Conservation (phyloP, 495 filamentous ascomycete genomes). For the Xeromyces bisporus region DNA sequence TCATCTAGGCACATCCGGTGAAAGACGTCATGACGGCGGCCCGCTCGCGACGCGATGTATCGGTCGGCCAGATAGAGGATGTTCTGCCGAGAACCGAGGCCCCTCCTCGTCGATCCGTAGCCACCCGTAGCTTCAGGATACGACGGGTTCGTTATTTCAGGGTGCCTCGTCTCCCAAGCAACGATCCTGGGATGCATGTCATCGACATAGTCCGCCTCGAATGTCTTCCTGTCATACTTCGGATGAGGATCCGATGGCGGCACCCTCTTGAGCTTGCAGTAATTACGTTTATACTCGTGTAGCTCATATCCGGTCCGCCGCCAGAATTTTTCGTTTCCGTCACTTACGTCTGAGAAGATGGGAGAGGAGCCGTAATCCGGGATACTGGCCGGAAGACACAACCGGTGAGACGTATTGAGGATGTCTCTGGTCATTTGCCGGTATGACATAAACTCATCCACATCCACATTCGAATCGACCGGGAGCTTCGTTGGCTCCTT, state of each 20-base stretch:
- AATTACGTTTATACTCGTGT: constrained; percentile 4
- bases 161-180: constrained; percentile 3
- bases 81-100: constrained; percentile 1
- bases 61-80: constrained; percentile 3
- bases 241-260: constrained; percentile 6
- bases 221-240: constrained; percentile 2
- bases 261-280: constrained; percentile 1
- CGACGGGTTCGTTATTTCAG: constrained; percentile 2
- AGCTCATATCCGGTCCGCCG: constrained; percentile 4
- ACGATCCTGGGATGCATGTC: constrained; percentile 4
- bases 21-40: too few species aligned
- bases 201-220: constrained; percentile 2
- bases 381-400: constrained; percentile 4
- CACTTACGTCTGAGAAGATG: constrained; percentile 4
- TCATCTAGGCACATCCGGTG: too few species aligned
- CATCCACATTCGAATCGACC: background rate
- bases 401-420: constrained; percentile 2
- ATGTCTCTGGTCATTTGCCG: constrained; percentile 1
- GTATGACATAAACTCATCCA: constrained; percentile 4
- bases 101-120: constrained; percentile 3
- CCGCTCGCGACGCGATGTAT: too few species aligned
- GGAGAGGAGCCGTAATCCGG: constrained; percentile 3
- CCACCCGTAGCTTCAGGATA: constrained; percentile 5
- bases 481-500: constrained; percentile 3
- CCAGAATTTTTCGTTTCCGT: too few species aligned